Percentiles rank a stretch among this genome's conserved stretches.
Evolutionary conservation across 2,329 filamentous ascomycete species (phyloP).

Genomic region (Colletotrichum sp.): DNA sequence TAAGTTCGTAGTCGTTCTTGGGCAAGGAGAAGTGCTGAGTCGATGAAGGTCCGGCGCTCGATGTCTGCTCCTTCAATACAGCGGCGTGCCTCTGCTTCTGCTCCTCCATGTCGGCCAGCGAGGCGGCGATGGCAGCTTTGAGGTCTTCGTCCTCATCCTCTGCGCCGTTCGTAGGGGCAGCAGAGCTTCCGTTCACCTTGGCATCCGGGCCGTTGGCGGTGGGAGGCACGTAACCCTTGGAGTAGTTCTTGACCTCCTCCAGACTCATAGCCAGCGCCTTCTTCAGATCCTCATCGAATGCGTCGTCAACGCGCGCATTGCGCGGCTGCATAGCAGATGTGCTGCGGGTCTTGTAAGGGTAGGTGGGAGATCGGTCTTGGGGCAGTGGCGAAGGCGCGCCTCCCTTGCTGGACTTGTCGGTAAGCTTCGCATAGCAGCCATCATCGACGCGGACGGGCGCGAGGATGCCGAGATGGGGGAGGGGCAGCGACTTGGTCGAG

Average conservation of each 20-base stretch:
- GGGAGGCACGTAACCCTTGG: conserved; percentile 74
- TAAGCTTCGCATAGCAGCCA: conserved; percentile 90
- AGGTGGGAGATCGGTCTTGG: conserved; percentile 51
- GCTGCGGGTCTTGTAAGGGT: conserved; percentile 68
- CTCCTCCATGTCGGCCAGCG: conserved; percentile 95
- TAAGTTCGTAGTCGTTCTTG: conserved; percentile 94
- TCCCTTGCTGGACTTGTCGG: conserved; percentile 68
- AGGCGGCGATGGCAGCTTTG: conserved; percentile 94
- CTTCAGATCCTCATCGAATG: conserved; percentile 94
- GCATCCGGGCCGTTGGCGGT: conserved; percentile 36
- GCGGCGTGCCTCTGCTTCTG: conserved; percentile 92
- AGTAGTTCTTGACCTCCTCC: conserved; percentile 84
- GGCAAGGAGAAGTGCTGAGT: conserved; percentile 65
- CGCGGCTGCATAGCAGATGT: conserved; percentile 84
- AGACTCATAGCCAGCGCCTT: conserved; percentile 95
- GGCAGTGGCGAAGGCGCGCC: conserved; percentile 25
- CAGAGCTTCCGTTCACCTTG: conserved; percentile 36
- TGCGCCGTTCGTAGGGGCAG: conserved; percentile 46
- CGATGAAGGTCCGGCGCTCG: conserved; percentile 52
- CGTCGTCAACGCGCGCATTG: conserved; percentile 84
- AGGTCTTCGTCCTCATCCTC: conserved; percentile 94
- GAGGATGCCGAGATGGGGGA: conserved; percentile 92
- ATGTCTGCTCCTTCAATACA: conserved; percentile 79
- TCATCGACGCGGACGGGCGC: conserved; percentile 94
- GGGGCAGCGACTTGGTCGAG: conserved; percentile 83